Evolutionary conservation across 192 early-diverging fungal species (phyloP).

Genomic region (Coemansia brasiliensis): DNA sequence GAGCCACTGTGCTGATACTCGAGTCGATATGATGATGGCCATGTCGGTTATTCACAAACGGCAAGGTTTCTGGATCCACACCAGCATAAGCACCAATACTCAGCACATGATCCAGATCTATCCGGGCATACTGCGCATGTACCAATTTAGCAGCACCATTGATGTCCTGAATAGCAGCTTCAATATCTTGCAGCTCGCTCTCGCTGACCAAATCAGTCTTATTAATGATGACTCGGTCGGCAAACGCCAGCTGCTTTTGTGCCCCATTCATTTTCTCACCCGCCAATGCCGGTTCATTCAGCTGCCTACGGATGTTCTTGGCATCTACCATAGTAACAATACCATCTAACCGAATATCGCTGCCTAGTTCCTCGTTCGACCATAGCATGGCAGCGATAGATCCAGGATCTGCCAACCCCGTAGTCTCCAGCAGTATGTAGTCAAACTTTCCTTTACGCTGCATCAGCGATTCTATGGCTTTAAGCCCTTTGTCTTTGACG

Average conservation of each 20-base stretch:
- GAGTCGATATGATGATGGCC: slow-evolving; percentile 41
- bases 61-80: slow-evolving; percentile 24
- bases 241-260: slow-evolving; percentile 73
- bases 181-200: slow-evolving; percentile 41
- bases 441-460: slow-evolving; percentile 90
- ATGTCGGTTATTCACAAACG: neutral
- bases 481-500: slow-evolving; percentile 92
- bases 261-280: slow-evolving; percentile 75
- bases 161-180: slow-evolving; percentile 35
- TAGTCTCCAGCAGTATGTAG: slow-evolving; percentile 96
- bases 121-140: slow-evolving; percentile 21
- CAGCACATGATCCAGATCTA: slow-evolving; percentile 56
- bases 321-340: slow-evolving; percentile 87
- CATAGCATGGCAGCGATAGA: slow-evolving; percentile 96
- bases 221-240: slow-evolving; percentile 86
- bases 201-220: slow-evolving; percentile 73
- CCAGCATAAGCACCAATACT: slow-evolving; percentile 56
- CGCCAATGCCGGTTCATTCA: slow-evolving; percentile 39
- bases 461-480: slow-evolving; percentile 93
- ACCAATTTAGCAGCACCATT: slow-evolving; percentile 38
- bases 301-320: slow-evolving; percentile 61
- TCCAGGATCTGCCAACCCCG: slow-evolving; percentile 71
- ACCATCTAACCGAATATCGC: slow-evolving; percentile 87
- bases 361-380: slow-evolving; percentile 92
- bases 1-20: slow-evolving; percentile 60